phyloP scores from a whole-genome alignment of 192 early-diverging fungal species.

The Linnemannia zychae region DNA sequence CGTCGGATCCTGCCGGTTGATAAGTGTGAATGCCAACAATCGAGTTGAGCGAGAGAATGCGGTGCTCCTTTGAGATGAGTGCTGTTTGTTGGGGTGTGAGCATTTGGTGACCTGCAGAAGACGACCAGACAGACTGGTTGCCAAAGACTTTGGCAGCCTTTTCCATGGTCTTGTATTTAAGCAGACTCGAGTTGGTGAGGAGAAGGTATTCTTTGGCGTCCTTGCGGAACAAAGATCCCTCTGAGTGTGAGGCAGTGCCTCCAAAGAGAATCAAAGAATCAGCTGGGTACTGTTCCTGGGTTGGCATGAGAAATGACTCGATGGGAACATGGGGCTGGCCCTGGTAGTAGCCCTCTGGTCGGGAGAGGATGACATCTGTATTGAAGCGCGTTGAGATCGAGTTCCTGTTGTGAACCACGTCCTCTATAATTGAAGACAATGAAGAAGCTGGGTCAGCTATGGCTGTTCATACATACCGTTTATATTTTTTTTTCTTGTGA shows the following conservation, averaged over 20 bases:
- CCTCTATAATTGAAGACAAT: conserved; percentile 19
- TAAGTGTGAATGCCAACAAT: conserved; percentile 41
- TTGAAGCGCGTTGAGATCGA: conserved; percentile 29
- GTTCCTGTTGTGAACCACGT: conserved; percentile 15
- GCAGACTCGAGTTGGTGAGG: conserved; percentile 47
- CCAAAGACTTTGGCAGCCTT: conserved; percentile 55
- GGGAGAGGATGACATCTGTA: conserved; percentile 19
- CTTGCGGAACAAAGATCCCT: conserved; percentile 41
- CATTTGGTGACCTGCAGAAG: conserved; percentile 43
- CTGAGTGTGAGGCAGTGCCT: conserved; percentile 44
- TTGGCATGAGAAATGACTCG: conserved; percentile 52
- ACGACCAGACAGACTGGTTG: conserved; percentile 52
- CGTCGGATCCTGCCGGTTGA: conserved; percentile 28
- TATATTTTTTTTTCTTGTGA: neutral
- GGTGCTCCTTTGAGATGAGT: conserved; percentile 43
- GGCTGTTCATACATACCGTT: neutral
- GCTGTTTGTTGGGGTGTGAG: conserved; percentile 44
- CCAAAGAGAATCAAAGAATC: conserved; percentile 46
- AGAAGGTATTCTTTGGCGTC: conserved; percentile 46
- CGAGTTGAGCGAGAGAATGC: conserved; percentile 39
- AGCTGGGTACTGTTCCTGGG: conserved; percentile 46
- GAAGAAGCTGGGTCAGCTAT: neutral
- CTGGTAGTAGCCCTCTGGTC: conserved; percentile 33
- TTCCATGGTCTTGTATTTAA: conserved; percentile 55
- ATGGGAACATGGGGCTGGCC: conserved; percentile 40